phyloP scores from a whole-genome alignment of 2,329 filamentous ascomycete species.

The Cordyceps sp. region DNA sequence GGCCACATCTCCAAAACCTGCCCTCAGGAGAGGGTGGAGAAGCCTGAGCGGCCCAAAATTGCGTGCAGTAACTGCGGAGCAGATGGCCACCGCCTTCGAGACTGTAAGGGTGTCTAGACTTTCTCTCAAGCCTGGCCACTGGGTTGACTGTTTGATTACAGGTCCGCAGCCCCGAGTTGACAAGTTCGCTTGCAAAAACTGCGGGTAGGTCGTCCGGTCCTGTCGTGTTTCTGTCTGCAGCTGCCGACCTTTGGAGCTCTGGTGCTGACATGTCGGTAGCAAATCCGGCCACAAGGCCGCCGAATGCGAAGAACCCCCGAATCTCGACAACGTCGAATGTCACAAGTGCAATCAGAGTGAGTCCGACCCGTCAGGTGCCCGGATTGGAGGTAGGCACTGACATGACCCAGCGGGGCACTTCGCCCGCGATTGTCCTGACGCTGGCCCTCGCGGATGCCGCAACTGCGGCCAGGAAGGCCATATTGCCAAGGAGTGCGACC shows the following conservation, averaged over 20 bases:
- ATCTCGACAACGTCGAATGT: conserved; percentile 45
- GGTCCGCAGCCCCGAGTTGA: conserved; percentile 44
- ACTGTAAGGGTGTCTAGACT: conserved; percentile 32
- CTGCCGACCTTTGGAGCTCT: too few species aligned
- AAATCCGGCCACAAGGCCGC: conserved; percentile 31
- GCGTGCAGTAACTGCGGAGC: conserved; percentile 49
- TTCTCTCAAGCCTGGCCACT: too few species aligned
- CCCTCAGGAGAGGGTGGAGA: conserved; percentile 36
- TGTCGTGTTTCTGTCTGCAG: neutral
- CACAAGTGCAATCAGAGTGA: conserved; percentile 46
- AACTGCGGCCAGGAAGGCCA: conserved; percentile 52
- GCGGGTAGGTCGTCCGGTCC: conserved; percentile 24
- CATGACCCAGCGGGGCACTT: conserved; percentile 37
- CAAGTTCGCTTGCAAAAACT: conserved; percentile 53
- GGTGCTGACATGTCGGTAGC: conserved; percentile 11
- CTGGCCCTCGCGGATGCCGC: conserved; percentile 34
- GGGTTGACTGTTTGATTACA: conserved; percentile 9
- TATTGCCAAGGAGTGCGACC: conserved; percentile 30
- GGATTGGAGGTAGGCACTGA: neutral
- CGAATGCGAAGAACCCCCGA: conserved; percentile 43
- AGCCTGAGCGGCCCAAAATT: conserved; percentile 25
- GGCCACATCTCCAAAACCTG: conserved; percentile 48
- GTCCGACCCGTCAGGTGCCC: conserved; percentile 7
- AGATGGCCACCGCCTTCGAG: conserved; percentile 48
- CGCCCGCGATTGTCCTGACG: conserved; percentile 46